Conservation (phyloP, 306 rosid species). For the Lablab purpureus region DNA sequence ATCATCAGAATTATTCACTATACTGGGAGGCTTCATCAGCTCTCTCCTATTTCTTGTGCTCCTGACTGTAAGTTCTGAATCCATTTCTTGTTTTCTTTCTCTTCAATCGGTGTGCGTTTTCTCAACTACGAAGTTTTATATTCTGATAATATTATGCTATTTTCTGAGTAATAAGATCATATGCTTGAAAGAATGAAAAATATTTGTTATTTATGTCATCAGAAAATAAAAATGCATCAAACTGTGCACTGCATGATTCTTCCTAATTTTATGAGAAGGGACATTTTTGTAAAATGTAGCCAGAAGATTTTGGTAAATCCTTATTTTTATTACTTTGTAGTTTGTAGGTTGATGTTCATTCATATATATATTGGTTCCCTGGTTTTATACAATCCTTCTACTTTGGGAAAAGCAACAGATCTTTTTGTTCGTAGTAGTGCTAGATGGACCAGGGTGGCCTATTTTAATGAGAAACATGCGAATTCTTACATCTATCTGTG, state of each 20-base stretch:
- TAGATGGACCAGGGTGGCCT: not conserved
- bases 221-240: conserved; percentile 3
- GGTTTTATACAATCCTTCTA: conserved; percentile 13
- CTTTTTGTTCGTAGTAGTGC: conserved; percentile 20
- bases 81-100: conserved; percentile 18
- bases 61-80: conserved; percentile 72
- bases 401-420: not conserved
- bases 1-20: conserved; percentile 84
- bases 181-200: conserved; percentile 20
- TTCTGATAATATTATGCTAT: not conserved
- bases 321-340: conserved; percentile 14
- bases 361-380: not conserved
- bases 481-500: not conserved
- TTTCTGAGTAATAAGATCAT: not conserved
- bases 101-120: conserved; percentile 11
- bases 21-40: conserved; percentile 91
- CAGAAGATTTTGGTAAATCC: conserved; percentile 3
- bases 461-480: conserved; percentile 28
- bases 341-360: conserved; percentile 10
- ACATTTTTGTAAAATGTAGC: conserved; percentile 16
- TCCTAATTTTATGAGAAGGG: conserved; percentile 24
- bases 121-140: not conserved
- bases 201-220: not conserved
- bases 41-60: conserved; percentile 88
- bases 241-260: conserved; percentile 3